A percentile compares a stretch with the other conserved stretches of the same genome.
phyloP scores from a whole-genome alignment of 805 yeast genomes.

The Zygosaccharomyces siamensis region DNA sequence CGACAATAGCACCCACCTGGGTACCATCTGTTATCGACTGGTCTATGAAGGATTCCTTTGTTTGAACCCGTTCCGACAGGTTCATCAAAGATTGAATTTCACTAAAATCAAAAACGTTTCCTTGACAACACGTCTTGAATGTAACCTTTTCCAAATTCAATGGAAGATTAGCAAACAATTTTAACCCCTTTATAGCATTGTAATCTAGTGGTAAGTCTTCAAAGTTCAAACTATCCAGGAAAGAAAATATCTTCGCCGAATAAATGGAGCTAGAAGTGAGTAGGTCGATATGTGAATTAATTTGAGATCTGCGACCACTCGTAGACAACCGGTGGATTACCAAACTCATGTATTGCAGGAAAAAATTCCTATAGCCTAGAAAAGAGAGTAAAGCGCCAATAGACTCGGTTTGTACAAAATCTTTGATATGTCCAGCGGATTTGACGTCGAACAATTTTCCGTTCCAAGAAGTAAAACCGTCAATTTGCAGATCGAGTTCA shows the following conservation, averaged over 20 bases:
- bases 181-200: slow-evolving; percentile 18
- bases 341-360: slow-evolving; percentile 61
- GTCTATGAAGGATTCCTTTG: background rate
- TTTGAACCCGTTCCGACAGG: slow-evolving; percentile 21
- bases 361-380: slow-evolving; percentile 52
- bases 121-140: slow-evolving; percentile 25
- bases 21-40: slow-evolving; percentile 8
- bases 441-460: slow-evolving; percentile 37
- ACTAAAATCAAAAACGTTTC: slow-evolving; percentile 40
- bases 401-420: slow-evolving; percentile 30
- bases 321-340: slow-evolving; percentile 59
- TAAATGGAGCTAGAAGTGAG: slow-evolving; percentile 53
- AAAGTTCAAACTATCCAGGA: slow-evolving; percentile 65
- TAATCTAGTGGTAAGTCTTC: slow-evolving; percentile 39
- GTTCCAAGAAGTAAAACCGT: slow-evolving; percentile 52
- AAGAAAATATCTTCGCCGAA: slow-evolving; percentile 61
- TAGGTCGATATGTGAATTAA: slow-evolving; percentile 41
- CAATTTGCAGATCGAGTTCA: slow-evolving; percentile 50
- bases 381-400: slow-evolving; percentile 57
- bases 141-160: slow-evolving; percentile 42
- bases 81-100: slow-evolving; percentile 38
- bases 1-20: slow-evolving; percentile 18
- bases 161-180: slow-evolving; percentile 36
- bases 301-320: slow-evolving; percentile 48
- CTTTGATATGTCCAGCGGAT: slow-evolving; percentile 36